Base-by-base conservation (phyloP, 257 asterid genomes). In the Plantago ovata region DNA sequence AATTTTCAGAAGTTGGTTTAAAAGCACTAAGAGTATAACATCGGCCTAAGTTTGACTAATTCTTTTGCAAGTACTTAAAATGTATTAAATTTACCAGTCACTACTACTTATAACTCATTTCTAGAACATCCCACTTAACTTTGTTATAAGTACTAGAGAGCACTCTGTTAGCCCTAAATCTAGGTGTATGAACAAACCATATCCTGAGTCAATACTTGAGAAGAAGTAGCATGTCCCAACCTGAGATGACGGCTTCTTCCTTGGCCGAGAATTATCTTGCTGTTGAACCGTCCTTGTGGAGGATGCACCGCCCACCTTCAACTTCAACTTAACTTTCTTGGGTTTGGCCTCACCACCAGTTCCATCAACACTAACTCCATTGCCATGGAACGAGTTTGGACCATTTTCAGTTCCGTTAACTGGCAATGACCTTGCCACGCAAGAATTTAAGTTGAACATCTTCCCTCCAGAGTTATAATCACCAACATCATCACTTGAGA, bases 241-340 rank as follows among this genome's bases (percentile, higher is more conserved):
- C 97, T 85, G 84, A 55, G 54, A 71, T 63, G 57, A 59, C 54
- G 73, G 46, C 72, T 70, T 82, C 70, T 69, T 88, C 20, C 75
- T 79, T 36, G 76, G 67, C 42, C 68, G 78, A 33, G 86, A 62
- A 65, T 63, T 77, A 61, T 79, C 95, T 7, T 72, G 71, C 18
- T 84, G 60, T 50, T 74, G 90, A 58, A 70, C 72, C 60, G 64
- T 64, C 76, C 78, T 93, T 20, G 68, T 38, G 53, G 73, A 64
- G 46, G 79, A 66, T 52, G 80, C 81, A 51, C 99, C 97, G 61
- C 96, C 95, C 67, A 93, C 94, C 80, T 84, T 93, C 75, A 93
- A 73, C 80, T 84, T 93, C 75, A 93, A 73, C 74, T 79, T 89
- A 70, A 86, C 84, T 47, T 77, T 89, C 68, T 82, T 84, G n/a